Evolutionary conservation across 2,329 filamentous ascomycete genomes (phyloP).

Genomic region (Xylaria sp.): DNA sequence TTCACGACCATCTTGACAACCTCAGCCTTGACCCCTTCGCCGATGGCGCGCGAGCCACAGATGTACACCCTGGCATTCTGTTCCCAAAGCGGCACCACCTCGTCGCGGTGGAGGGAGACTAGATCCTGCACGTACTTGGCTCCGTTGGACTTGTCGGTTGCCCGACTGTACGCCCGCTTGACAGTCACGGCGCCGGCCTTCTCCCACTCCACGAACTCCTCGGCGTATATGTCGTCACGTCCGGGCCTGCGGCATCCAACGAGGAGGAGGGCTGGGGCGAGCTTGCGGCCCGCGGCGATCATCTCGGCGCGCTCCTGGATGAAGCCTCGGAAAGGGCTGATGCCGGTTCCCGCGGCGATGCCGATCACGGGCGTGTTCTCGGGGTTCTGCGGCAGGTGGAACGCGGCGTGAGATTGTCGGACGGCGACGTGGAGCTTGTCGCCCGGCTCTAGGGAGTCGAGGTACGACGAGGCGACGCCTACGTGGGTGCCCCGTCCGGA

Average conservation of each 20-base stretch:
- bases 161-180: constrained; percentile 62
- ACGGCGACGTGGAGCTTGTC: constrained; percentile 50
- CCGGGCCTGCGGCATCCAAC: constrained; percentile 64
- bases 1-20: constrained; percentile 44
- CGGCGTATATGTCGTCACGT: constrained; percentile 64
- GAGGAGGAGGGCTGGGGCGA: constrained; percentile 69
- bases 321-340: constrained; percentile 50
- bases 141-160: constrained; percentile 50
- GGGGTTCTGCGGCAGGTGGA: constrained; percentile 54
- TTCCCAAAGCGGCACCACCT: constrained; percentile 48
- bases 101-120: constrained; percentile 45
- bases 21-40: constrained; percentile 52
- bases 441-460: constrained; percentile 54
- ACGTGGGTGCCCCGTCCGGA: constrained; percentile 56
- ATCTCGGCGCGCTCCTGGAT: constrained; percentile 58
- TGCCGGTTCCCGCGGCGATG: constrained; percentile 57
- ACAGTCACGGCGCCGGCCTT: constrained; percentile 64
- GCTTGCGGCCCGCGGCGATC: constrained; percentile 53
- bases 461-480: constrained; percentile 67
- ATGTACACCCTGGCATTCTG: constrained; percentile 63
- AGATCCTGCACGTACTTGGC: constrained; percentile 56
- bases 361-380: constrained; percentile 57
- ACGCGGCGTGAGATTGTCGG: constrained; percentile 45
- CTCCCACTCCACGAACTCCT: constrained; percentile 65
- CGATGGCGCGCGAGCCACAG: constrained; percentile 64